Evolutionary conservation across 2,329 filamentous ascomycete genomes (phyloP).

Genomic region (Xylariaceae sp.): DNA sequence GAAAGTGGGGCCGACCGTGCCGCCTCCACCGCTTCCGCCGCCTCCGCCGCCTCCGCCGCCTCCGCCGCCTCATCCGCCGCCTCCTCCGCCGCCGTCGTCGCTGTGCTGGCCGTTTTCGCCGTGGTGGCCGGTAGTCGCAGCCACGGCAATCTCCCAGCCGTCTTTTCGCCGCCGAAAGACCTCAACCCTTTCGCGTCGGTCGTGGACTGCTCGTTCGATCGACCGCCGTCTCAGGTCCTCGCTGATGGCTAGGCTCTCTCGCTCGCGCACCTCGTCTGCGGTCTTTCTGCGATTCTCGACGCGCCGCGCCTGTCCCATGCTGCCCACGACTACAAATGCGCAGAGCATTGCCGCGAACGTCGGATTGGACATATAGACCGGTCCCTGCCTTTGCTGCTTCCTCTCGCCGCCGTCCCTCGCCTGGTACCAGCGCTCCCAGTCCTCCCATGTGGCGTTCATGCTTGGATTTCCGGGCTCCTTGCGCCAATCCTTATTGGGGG

Average conservation of each 20-base stretch:
- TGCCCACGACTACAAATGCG: slow-evolving; percentile 60
- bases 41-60: not conserved
- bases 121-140: slow-evolving; percentile 3
- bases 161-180: slow-evolving; percentile 71
- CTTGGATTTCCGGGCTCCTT: slow-evolving; percentile 39
- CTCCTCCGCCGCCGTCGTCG: too few species aligned
- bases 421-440: slow-evolving; percentile 80
- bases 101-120: too few species aligned
- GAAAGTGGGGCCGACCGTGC: too few species aligned
- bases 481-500: slow-evolving; percentile 42
- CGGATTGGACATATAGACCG: slow-evolving; percentile 67
- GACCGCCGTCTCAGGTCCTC: slow-evolving; percentile 48
- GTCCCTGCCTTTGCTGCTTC: slow-evolving; percentile 38
- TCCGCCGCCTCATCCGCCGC: too few species aligned
- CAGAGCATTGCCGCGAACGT: slow-evolving; percentile 70
- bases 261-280: slow-evolving; percentile 58
- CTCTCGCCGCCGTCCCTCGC: slow-evolving; percentile 38
- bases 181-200: slow-evolving; percentile 62
- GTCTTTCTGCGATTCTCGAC: slow-evolving; percentile 55
- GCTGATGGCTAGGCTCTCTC: slow-evolving; percentile 59
- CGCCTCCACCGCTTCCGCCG: too few species aligned
- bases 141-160: slow-evolving; percentile 19
- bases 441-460: slow-evolving; percentile 91
- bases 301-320: slow-evolving; percentile 63
- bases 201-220: slow-evolving; percentile 42